A percentile compares a stretch with the other conserved stretches of the same genome.
These are phyloP conservation scores for Primulina eburnea DNA, from an alignment of 257 asterid species.

Conservation along the genomic window DNA sequence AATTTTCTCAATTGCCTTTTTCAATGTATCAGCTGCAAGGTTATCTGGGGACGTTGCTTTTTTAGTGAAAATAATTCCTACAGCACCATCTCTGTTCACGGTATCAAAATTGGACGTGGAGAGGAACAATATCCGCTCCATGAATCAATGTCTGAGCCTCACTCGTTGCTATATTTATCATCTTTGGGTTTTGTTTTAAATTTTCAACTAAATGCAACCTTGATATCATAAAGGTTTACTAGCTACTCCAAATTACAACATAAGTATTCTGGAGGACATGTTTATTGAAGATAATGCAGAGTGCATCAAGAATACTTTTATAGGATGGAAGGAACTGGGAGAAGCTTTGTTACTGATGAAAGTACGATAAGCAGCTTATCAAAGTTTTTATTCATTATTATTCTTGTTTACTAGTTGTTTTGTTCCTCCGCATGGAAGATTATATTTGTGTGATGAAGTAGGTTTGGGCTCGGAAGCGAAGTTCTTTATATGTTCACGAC, in stretches of 20 bases:
- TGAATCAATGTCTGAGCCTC: slow-evolving; percentile 57
- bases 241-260: slow-evolving; percentile 83
- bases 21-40: slow-evolving; percentile 44
- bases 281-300: slow-evolving; percentile 75
- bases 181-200: not conserved
- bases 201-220: slow-evolving; percentile 22
- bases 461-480: slow-evolving; percentile 92
- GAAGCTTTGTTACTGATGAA: slow-evolving; percentile 81
- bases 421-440: slow-evolving; percentile 18
- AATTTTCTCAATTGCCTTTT: slow-evolving; percentile 17
- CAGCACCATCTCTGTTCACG: slow-evolving; percentile 70
- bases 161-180: not conserved
- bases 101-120: slow-evolving; percentile 57
- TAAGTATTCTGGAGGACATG: slow-evolving; percentile 95
- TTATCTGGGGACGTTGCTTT: slow-evolving; percentile 48
- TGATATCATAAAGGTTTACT: slow-evolving; percentile 30
- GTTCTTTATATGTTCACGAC: slow-evolving; percentile 73
- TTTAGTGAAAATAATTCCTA: slow-evolving; percentile 73
- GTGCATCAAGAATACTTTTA: slow-evolving; percentile 53
- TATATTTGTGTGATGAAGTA: slow-evolving; percentile 33
- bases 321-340: slow-evolving; percentile 68
- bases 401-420: slow-evolving; percentile 18
- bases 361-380: slow-evolving; percentile 47
- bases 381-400: slow-evolving; percentile 21
- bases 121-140: slow-evolving; percentile 69